These are phyloP conservation scores for Arabis alpina DNA, from an alignment of 345 rosid genomes.

Conservation along the genomic window DNA sequence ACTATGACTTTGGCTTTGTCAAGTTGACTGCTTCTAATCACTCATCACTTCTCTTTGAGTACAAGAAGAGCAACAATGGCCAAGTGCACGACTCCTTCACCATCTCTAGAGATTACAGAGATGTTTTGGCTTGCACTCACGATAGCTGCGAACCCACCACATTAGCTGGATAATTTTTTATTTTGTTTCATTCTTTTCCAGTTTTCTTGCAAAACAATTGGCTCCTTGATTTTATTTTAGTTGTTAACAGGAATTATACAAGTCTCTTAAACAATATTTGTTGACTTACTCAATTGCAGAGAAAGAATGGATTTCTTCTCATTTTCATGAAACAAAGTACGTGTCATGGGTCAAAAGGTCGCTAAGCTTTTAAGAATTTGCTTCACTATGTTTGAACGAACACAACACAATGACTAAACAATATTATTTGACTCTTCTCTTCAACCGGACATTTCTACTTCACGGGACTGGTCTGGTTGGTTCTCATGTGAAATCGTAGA, in stretches of 20 bases:
- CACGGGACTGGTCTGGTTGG: conserved; percentile 54
- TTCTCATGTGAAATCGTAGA: conserved; percentile 51
- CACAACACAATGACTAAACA: conserved; percentile 7
- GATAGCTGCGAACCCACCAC: conserved; percentile 76
- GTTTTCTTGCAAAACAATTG: conserved; percentile 3
- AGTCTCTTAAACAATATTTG: no score
- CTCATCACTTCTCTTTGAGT: conserved; percentile 82
- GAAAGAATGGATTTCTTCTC: background rate
- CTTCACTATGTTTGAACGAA: background rate
- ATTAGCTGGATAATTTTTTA: conserved; percentile 53
- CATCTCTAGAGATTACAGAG: conserved; percentile 81
- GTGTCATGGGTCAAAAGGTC: background rate
- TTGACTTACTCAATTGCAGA: no score
- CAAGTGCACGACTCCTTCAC: conserved; percentile 83
- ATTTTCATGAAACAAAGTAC: conserved; percentile 6
- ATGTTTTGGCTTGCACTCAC: conserved; percentile 76
- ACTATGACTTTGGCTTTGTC: conserved; percentile 77
- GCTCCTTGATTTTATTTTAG: background rate
- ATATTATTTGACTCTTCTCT: background rate
- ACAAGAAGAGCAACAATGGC: conserved; percentile 82
- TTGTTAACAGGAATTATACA: background rate
- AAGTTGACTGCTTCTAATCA: conserved; percentile 79
- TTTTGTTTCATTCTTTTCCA: background rate
- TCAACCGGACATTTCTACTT: conserved; percentile 78
- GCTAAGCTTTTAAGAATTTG: background rate